Base-by-base conservation (phyloP, 345 rosid species). In the Sapria himalayana region DNA sequence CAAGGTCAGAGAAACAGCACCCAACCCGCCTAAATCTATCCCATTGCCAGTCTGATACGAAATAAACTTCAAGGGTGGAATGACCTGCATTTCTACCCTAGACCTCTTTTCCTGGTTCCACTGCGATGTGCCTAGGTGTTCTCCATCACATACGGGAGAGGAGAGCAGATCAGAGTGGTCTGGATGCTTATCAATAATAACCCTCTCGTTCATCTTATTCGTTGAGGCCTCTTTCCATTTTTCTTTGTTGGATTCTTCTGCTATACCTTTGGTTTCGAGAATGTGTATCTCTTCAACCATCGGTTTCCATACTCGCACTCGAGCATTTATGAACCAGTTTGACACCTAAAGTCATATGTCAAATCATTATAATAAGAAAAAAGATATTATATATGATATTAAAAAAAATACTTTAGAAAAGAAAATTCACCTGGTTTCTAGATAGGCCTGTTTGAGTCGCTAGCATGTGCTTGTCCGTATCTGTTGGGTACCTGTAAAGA, bases 261-360 rank as follows among this genome's bases (percentile, higher is more conserved):
- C 58, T 41, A 43, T 25, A 39, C 58, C 59, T 48, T 69, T 54
- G 33, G 66, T 69, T 54, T 69, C 76, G 2, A 69, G 73, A 62
- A 45, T 48, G 62, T 73, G 73, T 41, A 66, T 69, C 46, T 73
- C 76, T 52, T 73, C 80, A 12, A 73, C 80, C 81, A 73, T 69
- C 3, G 76, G 81, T 35, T 73, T 69, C 80, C 81, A 73, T 11
- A 73, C 60, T 0, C 76, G 73, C 9, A 73, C 76, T 4, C 76
- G 62, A 1, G 81, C 73, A 27, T 73, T 73, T 48, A 73, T 69
- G 56, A 73, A 73, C 81, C 81, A 73, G 39, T 73, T 73, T 5
- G 81, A 73, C 3, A 73, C 81, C 81, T 73, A 18, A 15, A 21
- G 7, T 29, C 22, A 12, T 10, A 27, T 20, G 20, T 3, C 22